Evolutionary conservation across 768 basidiomycete species (phyloP).

Genomic region (Tulasnella sp.): DNA sequence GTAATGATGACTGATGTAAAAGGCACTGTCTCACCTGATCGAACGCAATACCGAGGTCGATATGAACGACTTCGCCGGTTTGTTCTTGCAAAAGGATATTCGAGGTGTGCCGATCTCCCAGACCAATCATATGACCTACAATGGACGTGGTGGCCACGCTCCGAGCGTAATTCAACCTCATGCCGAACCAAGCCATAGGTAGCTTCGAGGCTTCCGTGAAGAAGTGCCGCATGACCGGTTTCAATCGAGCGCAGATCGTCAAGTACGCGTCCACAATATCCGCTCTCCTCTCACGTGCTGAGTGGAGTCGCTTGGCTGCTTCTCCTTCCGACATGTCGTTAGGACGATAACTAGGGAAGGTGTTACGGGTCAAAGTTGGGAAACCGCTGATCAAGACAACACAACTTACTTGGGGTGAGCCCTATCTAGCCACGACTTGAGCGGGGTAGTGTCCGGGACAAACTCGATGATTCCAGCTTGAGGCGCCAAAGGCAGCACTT

Average conservation of each 20-base stretch:
- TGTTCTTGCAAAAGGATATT: slow-evolving; percentile 86
- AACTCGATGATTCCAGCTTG: slow-evolving; percentile 88
- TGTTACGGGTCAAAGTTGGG: neutral
- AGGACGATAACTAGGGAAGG: slow-evolving; percentile 58
- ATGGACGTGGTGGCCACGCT: slow-evolving; percentile 93
- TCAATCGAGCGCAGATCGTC: slow-evolving; percentile 48
- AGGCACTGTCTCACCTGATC: slow-evolving; percentile 62
- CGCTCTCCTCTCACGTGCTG: slow-evolving; percentile 33
- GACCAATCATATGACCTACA: slow-evolving; percentile 85
- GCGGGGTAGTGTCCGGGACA: slow-evolving; percentile 68
- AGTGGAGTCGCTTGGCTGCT: slow-evolving; percentile 37
- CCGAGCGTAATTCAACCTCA: slow-evolving; percentile 83
- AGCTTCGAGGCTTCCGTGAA: slow-evolving; percentile 87
- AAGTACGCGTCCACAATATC: slow-evolving; percentile 38
- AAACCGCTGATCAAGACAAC: neutral
- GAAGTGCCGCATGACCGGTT: slow-evolving; percentile 90
- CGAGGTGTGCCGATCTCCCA: slow-evolving; percentile 87
- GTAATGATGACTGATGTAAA: neutral
- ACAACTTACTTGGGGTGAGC: slow-evolving; percentile 60
- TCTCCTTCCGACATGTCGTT: slow-evolving; percentile 47
- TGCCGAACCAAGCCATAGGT: slow-evolving; percentile 88
- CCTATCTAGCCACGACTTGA: slow-evolving; percentile 56
- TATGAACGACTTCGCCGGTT: slow-evolving; percentile 88
- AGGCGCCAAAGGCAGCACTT: slow-evolving; percentile 76
- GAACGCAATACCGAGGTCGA: slow-evolving; percentile 95